Percentiles rank a stretch among this genome's conserved stretches.
Evolutionary conservation across 2,329 filamentous ascomycete genomes (phyloP).

Genomic region (Alternaria ventricosa): DNA sequence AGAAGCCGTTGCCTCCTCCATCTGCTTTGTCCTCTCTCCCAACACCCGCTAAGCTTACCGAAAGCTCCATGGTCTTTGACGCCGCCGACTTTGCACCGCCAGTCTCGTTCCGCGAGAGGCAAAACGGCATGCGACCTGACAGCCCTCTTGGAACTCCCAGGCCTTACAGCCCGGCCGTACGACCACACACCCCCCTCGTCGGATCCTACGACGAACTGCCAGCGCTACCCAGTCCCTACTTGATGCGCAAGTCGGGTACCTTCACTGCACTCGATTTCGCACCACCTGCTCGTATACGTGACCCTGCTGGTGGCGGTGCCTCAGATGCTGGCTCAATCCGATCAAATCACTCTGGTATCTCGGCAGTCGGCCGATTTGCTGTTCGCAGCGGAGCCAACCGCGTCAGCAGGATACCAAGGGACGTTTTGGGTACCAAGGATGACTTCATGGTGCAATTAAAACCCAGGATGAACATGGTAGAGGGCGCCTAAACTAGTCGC

Average conservation of each 20-base stretch:
- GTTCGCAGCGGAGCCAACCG: constrained; percentile 85
- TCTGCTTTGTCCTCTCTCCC: constrained; percentile 76
- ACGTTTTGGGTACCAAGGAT: constrained; percentile 78
- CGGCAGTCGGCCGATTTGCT: constrained; percentile 69
- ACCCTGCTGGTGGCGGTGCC: constrained; percentile 38
- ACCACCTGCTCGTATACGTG: constrained; percentile 74
- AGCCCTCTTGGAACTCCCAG: constrained; percentile 64
- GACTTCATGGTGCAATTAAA: constrained; percentile 66
- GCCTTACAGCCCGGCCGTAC: constrained; percentile 76
- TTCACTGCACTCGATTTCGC: constrained; percentile 84
- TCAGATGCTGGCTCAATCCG: constrained; percentile 60
- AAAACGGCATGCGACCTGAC: constrained; percentile 68
- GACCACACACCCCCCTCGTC: constrained; percentile 77
- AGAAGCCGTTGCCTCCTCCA: constrained; percentile 73
- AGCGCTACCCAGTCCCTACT: constrained; percentile 83
- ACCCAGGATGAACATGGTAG: constrained; percentile 62
- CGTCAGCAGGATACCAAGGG: constrained; percentile 81
- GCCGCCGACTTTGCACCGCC: constrained; percentile 89
- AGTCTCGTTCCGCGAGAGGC: constrained; percentile 64
- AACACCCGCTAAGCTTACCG: constrained; percentile 82
- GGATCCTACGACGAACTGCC: constrained; percentile 87
- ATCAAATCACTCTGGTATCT: constrained; percentile 81
- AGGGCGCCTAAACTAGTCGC: constrained; percentile 30
- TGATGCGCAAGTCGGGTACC: constrained; percentile 76
- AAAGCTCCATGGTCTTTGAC: constrained; percentile 73